phyloP scores from a whole-genome alignment of 2,329 filamentous ascomycete genomes.

The Pseudogymnoascus destructans region DNA sequence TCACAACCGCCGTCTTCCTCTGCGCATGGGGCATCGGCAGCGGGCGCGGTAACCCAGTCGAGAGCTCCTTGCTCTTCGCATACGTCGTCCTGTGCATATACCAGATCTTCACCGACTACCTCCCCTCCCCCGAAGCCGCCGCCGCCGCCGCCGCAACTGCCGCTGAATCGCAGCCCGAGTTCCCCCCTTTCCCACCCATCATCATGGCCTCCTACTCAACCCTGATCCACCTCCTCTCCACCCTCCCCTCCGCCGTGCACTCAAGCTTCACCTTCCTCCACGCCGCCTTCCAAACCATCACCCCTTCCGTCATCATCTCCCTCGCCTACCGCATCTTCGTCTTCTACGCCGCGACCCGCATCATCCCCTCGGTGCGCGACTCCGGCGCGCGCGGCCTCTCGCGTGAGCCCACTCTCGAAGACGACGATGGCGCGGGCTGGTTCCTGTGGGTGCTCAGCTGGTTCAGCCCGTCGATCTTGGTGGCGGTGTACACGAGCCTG shows the following conservation, averaged over 20 bases:
- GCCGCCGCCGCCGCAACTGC: constrained; percentile 39
- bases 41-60: constrained; percentile 85
- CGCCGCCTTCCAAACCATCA: constrained; percentile 89
- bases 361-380: constrained; percentile 86
- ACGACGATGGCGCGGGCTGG: constrained; percentile 68
- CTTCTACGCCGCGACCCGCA: constrained; percentile 87
- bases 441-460: constrained; percentile 76
- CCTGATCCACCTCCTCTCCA: constrained; percentile 68
- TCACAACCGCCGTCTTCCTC: constrained; percentile 85
- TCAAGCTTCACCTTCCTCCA: constrained; percentile 77
- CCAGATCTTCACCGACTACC: constrained; percentile 97
- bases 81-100: constrained; percentile 98
- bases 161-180: constrained; percentile 53
- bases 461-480: constrained; percentile 88
- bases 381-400: constrained; percentile 71
- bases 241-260: constrained; percentile 69
- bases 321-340: constrained; percentile 88
- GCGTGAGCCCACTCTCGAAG: constrained; percentile 74
- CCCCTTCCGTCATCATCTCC: constrained; percentile 89
- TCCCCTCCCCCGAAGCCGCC: constrained; percentile 57
- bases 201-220: constrained; percentile 98
- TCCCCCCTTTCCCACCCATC: constrained; percentile 90
- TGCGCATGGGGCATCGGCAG: constrained; percentile 90
- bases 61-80: constrained; percentile 88
- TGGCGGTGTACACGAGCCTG: constrained; percentile 91